phyloP scores from a whole-genome alignment of 164 flowering plant genomes.

The Magnolia sinica region DNA sequence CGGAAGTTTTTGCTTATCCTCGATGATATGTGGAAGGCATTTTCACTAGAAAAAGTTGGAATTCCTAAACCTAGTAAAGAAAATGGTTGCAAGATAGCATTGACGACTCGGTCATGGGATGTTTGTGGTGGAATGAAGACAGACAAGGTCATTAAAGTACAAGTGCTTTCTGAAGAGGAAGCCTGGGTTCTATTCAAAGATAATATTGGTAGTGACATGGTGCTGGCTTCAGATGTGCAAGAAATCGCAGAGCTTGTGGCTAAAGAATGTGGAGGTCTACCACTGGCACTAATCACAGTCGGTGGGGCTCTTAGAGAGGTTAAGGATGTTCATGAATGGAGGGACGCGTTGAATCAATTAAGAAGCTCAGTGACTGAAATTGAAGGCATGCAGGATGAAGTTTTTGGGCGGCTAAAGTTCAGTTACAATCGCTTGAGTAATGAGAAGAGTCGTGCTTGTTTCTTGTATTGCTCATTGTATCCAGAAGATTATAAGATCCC shows the following conservation, averaged over 20 bases:
- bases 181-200: not conserved
- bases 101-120: not conserved
- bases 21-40: constrained; percentile 12
- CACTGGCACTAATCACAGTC: not conserved
- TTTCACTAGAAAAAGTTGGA: constrained; percentile 10
- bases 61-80: constrained; percentile 4
- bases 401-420: not conserved
- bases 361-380: not conserved
- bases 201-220: not conserved
- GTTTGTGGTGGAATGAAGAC: not conserved
- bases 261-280: constrained; percentile 1
- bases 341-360: not conserved
- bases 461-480: constrained; percentile 8
- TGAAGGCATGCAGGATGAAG: not conserved
- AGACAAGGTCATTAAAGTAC: not conserved
- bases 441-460: not conserved
- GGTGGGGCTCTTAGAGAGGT: not conserved
- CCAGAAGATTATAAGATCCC: not conserved
- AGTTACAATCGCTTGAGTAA: not conserved
- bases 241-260: not conserved
- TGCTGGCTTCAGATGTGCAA: not conserved
- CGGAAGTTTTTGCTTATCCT: constrained; percentile 9
- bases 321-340: not conserved
- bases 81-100: constrained; percentile 11
- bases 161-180: not conserved